Percentiles rank a stretch among this genome's conserved stretches.
phyloP scores from a whole-genome alignment of 1,139 yeast genomes.

The Debaryomycetaceae sp. region DNA sequence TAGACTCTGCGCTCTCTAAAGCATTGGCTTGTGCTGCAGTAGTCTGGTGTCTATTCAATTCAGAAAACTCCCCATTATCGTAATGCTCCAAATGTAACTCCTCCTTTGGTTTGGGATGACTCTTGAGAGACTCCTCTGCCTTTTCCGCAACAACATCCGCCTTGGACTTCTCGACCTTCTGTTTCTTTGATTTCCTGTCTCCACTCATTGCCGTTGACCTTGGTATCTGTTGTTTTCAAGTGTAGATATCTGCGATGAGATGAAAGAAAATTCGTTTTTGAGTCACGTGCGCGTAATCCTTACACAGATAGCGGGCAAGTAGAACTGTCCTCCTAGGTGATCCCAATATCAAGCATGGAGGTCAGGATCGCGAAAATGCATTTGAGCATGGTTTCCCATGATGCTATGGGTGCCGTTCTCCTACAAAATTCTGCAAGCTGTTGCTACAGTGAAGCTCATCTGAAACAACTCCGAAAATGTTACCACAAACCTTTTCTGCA shows the following conservation, averaged over 20 bases:
- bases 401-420: too few species aligned
- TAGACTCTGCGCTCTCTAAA: slow-evolving; percentile 60
- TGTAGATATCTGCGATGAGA: slow-evolving; percentile 1
- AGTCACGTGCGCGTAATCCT: neutral
- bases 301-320: neutral
- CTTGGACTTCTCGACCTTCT: slow-evolving; percentile 14
- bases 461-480: too few species aligned
- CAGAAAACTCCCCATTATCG: slow-evolving; percentile 55
- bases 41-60: slow-evolving; percentile 60
- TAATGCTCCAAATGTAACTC: slow-evolving; percentile 23
- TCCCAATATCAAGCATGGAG: too few species aligned
- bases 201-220: slow-evolving; percentile 8
- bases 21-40: slow-evolving; percentile 66
- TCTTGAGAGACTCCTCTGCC: slow-evolving; percentile 44
- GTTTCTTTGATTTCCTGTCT: slow-evolving; percentile 17
- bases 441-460: too few species aligned
- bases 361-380: too few species aligned
- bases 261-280: neutral
- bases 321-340: too few species aligned
- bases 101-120: slow-evolving; percentile 32
- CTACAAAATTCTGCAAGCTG: too few species aligned
- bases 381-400: too few species aligned
- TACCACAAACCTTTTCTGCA: too few species aligned
- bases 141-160: slow-evolving; percentile 22
- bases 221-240: neutral